These are phyloP conservation scores for Suillus subalutaceus DNA, from an alignment of 768 basidiomycete genomes.

Conservation along the genomic window DNA sequence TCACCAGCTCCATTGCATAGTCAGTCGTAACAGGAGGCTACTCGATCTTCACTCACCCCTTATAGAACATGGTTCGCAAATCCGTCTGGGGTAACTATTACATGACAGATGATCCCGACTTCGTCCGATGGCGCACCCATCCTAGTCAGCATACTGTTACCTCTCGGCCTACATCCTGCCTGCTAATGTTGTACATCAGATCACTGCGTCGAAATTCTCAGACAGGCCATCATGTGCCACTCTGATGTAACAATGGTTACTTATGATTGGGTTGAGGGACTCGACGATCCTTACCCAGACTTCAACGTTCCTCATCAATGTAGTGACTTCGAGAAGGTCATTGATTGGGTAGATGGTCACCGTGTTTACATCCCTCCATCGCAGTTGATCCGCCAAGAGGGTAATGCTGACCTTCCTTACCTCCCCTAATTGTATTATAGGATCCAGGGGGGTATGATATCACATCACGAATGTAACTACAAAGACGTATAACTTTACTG, in stretches of 20 bases:
- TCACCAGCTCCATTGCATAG: no score
- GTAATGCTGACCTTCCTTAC: not conserved
- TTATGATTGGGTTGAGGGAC: slow-evolving; percentile 15
- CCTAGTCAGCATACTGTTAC: no score
- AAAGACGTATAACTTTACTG: not conserved
- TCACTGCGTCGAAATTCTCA: no score
- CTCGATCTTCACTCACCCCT: no score
- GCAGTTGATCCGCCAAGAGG: not conserved
- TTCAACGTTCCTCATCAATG: not conserved
- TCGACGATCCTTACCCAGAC: not conserved
- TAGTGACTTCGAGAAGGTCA: not conserved
- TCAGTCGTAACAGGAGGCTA: no score
- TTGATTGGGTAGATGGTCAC: not conserved
- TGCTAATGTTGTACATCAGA: no score
- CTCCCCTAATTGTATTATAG: not conserved
- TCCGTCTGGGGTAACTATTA: no score
- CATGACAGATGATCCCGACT: no score
- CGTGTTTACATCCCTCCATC: not conserved
- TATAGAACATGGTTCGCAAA: no score
- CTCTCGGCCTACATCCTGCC: no score
- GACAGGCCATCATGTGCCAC: slow-evolving; percentile 4
- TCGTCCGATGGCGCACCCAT: no score
- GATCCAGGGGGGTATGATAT: not conserved
- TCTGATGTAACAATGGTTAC: slow-evolving; percentile 14
- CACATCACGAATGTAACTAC: not conserved